Conservation (phyloP, 2,329 filamentous ascomycete genomes). For the Claviceps lovelessii region DNA sequence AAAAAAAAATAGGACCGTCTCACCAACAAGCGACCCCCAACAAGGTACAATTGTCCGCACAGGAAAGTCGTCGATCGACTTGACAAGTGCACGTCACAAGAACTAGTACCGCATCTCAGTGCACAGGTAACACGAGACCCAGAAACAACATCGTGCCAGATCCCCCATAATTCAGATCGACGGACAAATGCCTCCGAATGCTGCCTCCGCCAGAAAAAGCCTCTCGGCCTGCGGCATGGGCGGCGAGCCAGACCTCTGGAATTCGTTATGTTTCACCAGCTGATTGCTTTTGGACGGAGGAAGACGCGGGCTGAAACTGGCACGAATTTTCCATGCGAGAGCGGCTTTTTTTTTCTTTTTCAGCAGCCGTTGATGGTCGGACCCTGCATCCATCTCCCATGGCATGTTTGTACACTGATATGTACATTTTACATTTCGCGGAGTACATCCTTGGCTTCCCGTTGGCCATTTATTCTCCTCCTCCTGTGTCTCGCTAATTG, state of each 20-base stretch:
- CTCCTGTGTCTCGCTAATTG: constrained; percentile 5
- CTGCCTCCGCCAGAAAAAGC: not conserved
- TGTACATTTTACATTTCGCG: not conserved
- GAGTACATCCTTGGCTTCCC: not conserved
- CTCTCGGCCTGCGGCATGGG: constrained; percentile 1
- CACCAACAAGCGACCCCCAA: not conserved
- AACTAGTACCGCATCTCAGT: constrained; percentile 5
- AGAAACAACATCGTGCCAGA: not conserved
- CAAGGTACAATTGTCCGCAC: constrained; percentile 1
- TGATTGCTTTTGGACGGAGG: not conserved
- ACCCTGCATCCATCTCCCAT: not conserved
- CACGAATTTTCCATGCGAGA: not conserved
- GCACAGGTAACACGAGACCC: constrained; percentile 3
- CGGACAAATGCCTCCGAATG: not conserved
- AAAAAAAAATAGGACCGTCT: not conserved
- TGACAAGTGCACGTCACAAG: constrained; percentile 1
- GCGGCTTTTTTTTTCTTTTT: not conserved
- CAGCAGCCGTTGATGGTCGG: not conserved
- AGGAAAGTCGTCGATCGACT: not conserved
- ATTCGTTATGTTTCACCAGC: constrained; percentile 2
- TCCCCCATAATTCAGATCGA: not conserved
- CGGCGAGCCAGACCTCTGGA: constrained; percentile 4
- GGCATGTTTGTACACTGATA: not conserved
- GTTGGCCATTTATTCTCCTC: not conserved
- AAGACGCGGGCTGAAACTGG: not conserved